Evolutionary conservation across 2,329 filamentous ascomycete species (phyloP).

Genomic region (Chalaropsis thielavioides): DNA sequence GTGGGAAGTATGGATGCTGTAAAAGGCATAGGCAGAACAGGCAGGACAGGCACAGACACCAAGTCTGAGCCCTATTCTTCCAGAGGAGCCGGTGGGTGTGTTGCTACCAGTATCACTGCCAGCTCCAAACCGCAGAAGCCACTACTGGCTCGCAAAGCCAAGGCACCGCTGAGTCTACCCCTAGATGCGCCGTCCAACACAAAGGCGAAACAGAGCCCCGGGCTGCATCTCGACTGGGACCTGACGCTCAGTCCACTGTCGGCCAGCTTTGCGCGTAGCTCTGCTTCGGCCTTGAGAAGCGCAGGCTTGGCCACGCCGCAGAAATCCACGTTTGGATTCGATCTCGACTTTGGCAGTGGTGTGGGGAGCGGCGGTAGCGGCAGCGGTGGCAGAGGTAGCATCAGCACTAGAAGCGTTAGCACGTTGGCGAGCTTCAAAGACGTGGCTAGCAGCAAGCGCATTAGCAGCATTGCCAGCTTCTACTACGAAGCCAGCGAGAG

Average conservation of each 20-base stretch:
- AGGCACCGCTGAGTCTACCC: conserved; percentile 4
- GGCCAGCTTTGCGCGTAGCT: conserved; percentile 13
- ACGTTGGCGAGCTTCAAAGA: not conserved
- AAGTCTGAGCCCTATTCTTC: not conserved
- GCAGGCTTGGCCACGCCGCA: conserved; percentile 10
- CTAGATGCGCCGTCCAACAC: not conserved
- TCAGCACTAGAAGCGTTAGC: not conserved
- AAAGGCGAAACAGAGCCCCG: not conserved
- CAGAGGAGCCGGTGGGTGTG: not conserved
- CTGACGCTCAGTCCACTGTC: conserved; percentile 15
- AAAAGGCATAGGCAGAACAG: not conserved
- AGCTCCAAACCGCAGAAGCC: not conserved
- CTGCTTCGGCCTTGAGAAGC: conserved; percentile 5
- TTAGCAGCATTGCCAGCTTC: conserved; percentile 2
- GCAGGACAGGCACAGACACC: not conserved
- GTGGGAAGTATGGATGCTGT: not conserved
- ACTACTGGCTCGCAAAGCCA: conserved; percentile 7
- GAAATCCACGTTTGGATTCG: conserved; percentile 9
- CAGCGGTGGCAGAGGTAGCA: not conserved
- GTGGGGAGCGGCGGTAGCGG: not conserved
- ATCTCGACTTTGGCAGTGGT: not conserved
- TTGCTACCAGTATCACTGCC: conserved; percentile 1
- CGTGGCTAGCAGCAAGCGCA: not conserved
- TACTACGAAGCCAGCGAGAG: not conserved
- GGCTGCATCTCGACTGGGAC: conserved; percentile 15